Base-by-base conservation (phyloP, 1,139 yeast genomes). In the Magnusiomyces tetraspermus region DNA sequence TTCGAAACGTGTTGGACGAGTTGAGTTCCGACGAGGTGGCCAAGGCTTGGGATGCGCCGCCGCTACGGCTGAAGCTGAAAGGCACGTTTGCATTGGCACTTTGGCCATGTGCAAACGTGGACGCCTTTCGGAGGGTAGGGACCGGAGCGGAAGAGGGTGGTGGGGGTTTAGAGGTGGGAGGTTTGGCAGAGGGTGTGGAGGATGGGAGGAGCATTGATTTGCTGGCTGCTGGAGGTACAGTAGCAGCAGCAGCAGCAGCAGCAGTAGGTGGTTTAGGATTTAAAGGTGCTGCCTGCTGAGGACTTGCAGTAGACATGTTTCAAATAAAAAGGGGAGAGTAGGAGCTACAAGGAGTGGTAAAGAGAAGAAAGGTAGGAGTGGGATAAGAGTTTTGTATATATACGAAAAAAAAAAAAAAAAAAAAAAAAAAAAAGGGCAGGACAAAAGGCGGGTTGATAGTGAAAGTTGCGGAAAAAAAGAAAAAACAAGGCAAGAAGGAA, bases 21-120 rank as follows among this genome's bases (percentile, higher is more conserved):
- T 45, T 48, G 15, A 54, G 46, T 24, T 54, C 56, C 17, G 53
- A 47, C 8, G 54, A 33, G 33, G 56, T 54, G 21, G 52, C 52
- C 17, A 54, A 28, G 3, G 31, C 47, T 22, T 38, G 45, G 24
- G n/a, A 30, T 3, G 50, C 40, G 17, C 19, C 42, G 6, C 45
- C 51, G 24, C 46, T 41, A 5, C 43, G 45, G 30, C 51, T 52
- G 48, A 54, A 54, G 13, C 52, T 31, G 26, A 54, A 51, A 17
- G 53, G 49, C 23, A 53, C 48, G 26, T 46, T 40, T 24, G 46
- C 43, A 8, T 38, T 46, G 6, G 50, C 46, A 3, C 47, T 17
- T 21, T 30, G 30, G n/a, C 42, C 26, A 28, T 28, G 36, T 36
- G 48, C 43, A 26, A 33, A 28, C 40, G 37, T 30, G 11, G 36